Base-by-base conservation (phyloP, 2,329 filamentous ascomycete genomes). In the Colletotrichum euphorbiae region DNA sequence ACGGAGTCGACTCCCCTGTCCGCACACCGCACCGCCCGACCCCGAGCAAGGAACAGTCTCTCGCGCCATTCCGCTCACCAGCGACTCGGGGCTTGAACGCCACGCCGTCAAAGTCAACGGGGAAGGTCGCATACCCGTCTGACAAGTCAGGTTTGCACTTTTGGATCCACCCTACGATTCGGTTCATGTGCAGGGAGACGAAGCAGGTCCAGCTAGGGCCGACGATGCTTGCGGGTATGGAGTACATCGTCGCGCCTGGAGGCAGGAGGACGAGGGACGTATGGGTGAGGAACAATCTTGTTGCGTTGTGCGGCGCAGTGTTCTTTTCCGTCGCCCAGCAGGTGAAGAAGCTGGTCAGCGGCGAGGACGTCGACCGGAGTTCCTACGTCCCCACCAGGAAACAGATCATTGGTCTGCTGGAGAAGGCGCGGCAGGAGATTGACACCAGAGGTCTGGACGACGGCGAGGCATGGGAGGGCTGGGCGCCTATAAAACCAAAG, bases 171-270 rank as follows among this genome's bases (percentile, higher is more conserved):
- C 87, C 90, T 1, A 85, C 87, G 0, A 88, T 93, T 8, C 86
- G 91, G 24, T 85, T 85, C 66, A 78, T 97, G 11, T 91, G 91
- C 76, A 84, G 84, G 43, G 84, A 86, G 24, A 83, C 93, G 9
- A 83, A 84, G 1, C 87, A 89, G 0, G 84, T 86, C 6, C 83
- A 82, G 4, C 85, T 94, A 3, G 88, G 88, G 0, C 91, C 91
- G 0, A 92, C 93, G 61, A 86, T 97, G 0, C 87, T 93, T 55
- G 90, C 92, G 0, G 93, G 92, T 1, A 84, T 94, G 58, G 90
- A 91, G 82, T 79, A 81, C 17, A 84, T 88, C 55, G 73, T 83
- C 11, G 75, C 77, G 1, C 82, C 83, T 0, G 76, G 77, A 12
- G 83, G 84, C n/a, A 76, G 74, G 28, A 78, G 77, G 42, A 81